Conservation (phyloP, 352 stramenopile species). For the Globisporangium middletonii region DNA sequence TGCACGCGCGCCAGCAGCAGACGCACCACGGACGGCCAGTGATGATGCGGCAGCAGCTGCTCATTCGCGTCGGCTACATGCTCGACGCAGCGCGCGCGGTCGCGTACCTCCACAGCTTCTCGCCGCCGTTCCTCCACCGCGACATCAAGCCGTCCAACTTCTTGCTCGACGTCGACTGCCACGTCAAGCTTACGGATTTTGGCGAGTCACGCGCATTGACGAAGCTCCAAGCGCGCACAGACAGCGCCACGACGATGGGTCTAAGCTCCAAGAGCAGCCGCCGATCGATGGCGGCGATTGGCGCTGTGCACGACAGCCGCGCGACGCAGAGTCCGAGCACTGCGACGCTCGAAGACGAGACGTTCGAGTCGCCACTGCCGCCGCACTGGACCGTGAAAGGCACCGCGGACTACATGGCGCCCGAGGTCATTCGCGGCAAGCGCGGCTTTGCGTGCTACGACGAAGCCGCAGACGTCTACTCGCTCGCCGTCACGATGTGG, state of each 20-base stretch:
- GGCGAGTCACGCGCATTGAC: slow-evolving; percentile 26
- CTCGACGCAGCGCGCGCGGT: slow-evolving; percentile 49
- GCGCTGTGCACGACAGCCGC: not conserved
- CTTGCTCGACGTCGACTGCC: slow-evolving; percentile 31
- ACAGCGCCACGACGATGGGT: not conserved
- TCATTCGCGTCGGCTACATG: slow-evolving; percentile 50
- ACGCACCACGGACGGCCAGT: slow-evolving; percentile 4
- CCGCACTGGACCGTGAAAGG: slow-evolving; percentile 41
- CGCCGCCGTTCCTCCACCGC: slow-evolving; percentile 62
- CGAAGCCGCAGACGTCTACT: slow-evolving; percentile 49
- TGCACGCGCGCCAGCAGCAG: slow-evolving; percentile 24
- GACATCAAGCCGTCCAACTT: slow-evolving; percentile 96
- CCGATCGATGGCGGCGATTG: not conserved
- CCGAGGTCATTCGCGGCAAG: slow-evolving; percentile 42
- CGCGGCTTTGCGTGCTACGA: slow-evolving; percentile 21
- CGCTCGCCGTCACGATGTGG: slow-evolving; percentile 57
- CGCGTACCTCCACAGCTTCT: slow-evolving; percentile 66
- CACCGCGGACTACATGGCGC: slow-evolving; percentile 48
- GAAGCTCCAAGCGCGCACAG: not conserved
- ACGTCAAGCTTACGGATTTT: slow-evolving; percentile 66
- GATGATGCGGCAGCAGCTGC: slow-evolving; percentile 27
- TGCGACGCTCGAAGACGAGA: slow-evolving; percentile 12
- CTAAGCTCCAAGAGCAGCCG: not conserved
- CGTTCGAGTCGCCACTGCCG: slow-evolving; percentile 13
- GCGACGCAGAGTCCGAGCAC: not conserved